Percentiles rank a stretch among this genome's conserved stretches.
These are phyloP conservation scores for Bryoerythrophyllum caledonicum DNA, from an alignment of 225 moss, liverwort and hornwort species.

Conservation along the genomic window DNA sequence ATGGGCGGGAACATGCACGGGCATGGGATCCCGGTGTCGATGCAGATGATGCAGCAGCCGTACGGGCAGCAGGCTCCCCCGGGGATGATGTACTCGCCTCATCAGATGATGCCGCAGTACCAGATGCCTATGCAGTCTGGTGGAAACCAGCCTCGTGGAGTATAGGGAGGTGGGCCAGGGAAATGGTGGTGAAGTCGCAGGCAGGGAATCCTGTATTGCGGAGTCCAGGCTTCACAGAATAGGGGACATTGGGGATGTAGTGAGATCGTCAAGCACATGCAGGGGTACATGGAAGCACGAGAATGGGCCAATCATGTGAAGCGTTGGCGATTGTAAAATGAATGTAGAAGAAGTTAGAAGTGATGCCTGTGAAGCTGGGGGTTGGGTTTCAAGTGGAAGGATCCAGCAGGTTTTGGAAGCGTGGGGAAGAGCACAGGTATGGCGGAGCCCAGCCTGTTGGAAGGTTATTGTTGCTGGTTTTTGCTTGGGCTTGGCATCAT, in stretches of 20 bases:
- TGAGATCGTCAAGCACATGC: slow-evolving; percentile 4
- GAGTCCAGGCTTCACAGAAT: neutral
- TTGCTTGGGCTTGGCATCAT: slow-evolving; percentile 40
- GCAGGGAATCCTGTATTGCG: neutral
- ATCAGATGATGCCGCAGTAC: slow-evolving; percentile 78
- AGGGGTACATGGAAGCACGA: neutral
- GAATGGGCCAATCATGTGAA: slow-evolving; percentile 23
- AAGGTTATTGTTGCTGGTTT: slow-evolving; percentile 20
- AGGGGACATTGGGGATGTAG: neutral
- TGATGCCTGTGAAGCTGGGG: slow-evolving; percentile 26
- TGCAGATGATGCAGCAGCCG: slow-evolving; percentile 75
- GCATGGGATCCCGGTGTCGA: slow-evolving; percentile 54
- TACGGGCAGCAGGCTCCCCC: slow-evolving; percentile 65
- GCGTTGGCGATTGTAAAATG: slow-evolving; percentile 31
- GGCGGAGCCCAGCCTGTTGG: slow-evolving; percentile 27
- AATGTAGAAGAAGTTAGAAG: slow-evolving; percentile 20
- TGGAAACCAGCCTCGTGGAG: slow-evolving; percentile 61
- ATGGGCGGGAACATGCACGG: slow-evolving; percentile 61
- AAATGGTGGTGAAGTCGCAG: neutral
- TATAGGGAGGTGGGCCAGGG: slow-evolving; percentile 29
- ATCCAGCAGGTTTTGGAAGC: neutral
- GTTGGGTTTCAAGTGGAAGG: neutral
- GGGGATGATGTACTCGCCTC: slow-evolving; percentile 73
- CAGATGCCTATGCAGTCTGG: slow-evolving; percentile 76
- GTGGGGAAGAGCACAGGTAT: slow-evolving; percentile 28